Conservation (phyloP, 129 eudicot genomes). For the Saposhnikovia divaricata region DNA sequence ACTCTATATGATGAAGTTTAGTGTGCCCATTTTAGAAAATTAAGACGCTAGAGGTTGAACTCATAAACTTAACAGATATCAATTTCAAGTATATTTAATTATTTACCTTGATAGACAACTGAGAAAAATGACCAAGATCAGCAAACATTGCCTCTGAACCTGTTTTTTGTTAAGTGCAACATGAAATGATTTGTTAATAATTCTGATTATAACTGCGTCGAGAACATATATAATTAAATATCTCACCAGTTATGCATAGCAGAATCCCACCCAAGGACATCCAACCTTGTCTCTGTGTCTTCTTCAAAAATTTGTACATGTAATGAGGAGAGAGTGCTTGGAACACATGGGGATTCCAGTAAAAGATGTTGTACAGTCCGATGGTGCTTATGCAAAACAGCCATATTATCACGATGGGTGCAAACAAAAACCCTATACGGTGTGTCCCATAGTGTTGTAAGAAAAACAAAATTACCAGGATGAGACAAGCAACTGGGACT, state of each 20-base stretch:
- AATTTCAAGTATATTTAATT: not conserved
- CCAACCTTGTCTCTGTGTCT: slow-evolving; percentile 74
- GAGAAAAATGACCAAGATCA: slow-evolving; percentile 91
- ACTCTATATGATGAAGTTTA: not conserved
- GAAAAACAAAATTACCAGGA: slow-evolving; percentile 61
- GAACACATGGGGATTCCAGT: slow-evolving; percentile 74
- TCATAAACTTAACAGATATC: not conserved
- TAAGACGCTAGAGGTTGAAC: not conserved
- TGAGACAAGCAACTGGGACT: slow-evolving; percentile 69
- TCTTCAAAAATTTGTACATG: slow-evolving; percentile 80
- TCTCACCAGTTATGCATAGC: slow-evolving; percentile 67
- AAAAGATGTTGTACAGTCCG: slow-evolving; percentile 67
- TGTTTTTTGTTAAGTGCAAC: slow-evolving; percentile 19
- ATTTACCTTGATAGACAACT: slow-evolving; percentile 69
- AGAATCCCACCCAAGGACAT: slow-evolving; percentile 92
- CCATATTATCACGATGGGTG: slow-evolving; percentile 71
- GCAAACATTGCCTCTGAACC: slow-evolving; percentile 97
- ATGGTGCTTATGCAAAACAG: slow-evolving; percentile 76
- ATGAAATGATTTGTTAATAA: slow-evolving; percentile 1
- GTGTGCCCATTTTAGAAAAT: not conserved
- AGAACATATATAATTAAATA: not conserved
- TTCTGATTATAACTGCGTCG: not conserved
- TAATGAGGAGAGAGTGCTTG: slow-evolving; percentile 80
- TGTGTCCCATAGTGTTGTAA: slow-evolving; percentile 90
- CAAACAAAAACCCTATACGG: slow-evolving; percentile 70